Base-by-base conservation (phyloP, 192 early-diverging fungal species). In the Helicostylum pulchrum region DNA sequence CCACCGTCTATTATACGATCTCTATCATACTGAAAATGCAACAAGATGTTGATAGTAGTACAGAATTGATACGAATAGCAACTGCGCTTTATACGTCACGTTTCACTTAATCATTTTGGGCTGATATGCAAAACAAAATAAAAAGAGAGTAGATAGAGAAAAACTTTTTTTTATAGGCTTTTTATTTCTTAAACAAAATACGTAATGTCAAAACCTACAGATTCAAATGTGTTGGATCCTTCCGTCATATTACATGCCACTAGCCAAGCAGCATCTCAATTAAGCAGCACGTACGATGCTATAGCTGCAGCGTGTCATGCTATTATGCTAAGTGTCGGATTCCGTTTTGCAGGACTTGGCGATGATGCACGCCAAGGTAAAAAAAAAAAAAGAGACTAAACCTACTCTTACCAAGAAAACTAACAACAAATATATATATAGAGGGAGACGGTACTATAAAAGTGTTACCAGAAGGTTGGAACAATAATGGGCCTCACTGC, bases 251-350 rank as follows among this genome's bases (percentile, higher is more conserved):
- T 75, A 39, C 63, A 75, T 31, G 66, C 20, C 0, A 34, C 20
- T 43, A 56, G 4, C 7, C 23, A 19, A 12, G 50, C 62, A 7
- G 59, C 53, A 21, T 68, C 57, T 4, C 39, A 62, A 17, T 71
- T 75, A 49, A 67, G 61, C n/a, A 75, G 64, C 5, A 54, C 70
- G 14, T 73, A 81, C 23, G 85, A 86, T 44, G 80, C 63, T 9
- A 62, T 86, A 1, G 75, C 82, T 3, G 78, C 76, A 8, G 54
- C 80, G 12, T 67, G 75, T 34, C 87, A 88, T 49, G 80, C 84
- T 21, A 80, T 80, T 39, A 85, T 90, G 85, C 46, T 79, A 9
- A 69, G 69, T 14, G 78, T 87, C n/a, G 88, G 81, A 14, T 90
- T 88, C 62, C 57, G 80, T 14, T 75, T 87, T 30, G 69, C 80